A percentile compares a stretch with the other conserved stretches of the same genome.
Evolutionary conservation across 2,329 filamentous ascomycete species (phyloP).

Genomic region (Fusarium sp.): DNA sequence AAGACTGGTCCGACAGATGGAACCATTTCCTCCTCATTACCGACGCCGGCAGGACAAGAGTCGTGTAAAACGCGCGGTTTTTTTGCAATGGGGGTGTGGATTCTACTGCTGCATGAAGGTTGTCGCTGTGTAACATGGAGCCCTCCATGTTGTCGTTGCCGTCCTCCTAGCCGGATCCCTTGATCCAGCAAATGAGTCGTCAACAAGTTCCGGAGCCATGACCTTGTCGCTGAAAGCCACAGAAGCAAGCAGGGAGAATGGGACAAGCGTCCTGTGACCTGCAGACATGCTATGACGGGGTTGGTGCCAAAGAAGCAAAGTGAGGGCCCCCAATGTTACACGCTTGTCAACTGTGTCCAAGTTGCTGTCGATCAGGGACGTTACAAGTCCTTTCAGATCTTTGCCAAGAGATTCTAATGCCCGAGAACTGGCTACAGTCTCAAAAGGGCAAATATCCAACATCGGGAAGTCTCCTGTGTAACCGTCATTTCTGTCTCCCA

Average conservation of each 20-base stretch:
- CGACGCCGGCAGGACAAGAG: background rate
- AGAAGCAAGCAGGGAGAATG: conserved; percentile 5
- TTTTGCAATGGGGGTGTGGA: conserved; percentile 34
- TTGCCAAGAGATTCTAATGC: conserved; percentile 39
- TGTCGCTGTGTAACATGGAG: conserved; percentile 23
- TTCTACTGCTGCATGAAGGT: conserved; percentile 19
- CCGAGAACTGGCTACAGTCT: conserved; percentile 16
- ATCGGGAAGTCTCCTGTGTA: conserved; percentile 1
- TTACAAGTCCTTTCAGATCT: conserved; percentile 29
- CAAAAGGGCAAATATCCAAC: conserved; percentile 19
- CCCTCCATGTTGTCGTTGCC: conserved; percentile 11
- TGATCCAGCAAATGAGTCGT: conserved; percentile 32
- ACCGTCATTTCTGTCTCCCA: conserved; percentile 9
- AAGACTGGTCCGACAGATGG: conserved; percentile 30
- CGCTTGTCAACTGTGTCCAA: conserved; percentile 5
- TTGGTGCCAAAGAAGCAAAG: conserved; percentile 15
- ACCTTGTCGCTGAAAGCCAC: conserved; percentile 11
- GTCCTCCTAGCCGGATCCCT: conserved; percentile 25
- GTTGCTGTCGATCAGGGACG: conserved; percentile 42
- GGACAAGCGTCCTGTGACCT: conserved; percentile 21
- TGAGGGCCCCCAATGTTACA: background rate
- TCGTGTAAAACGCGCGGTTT: conserved; percentile 26
- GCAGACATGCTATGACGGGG: conserved; percentile 28
- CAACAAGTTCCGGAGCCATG: conserved; percentile 1
- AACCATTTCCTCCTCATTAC: conserved; percentile 24